Percentiles rank a stretch among this genome's conserved stretches.
Evolutionary conservation across 2,329 filamentous ascomycete genomes (phyloP).

Genomic region (Aureobasidium sp.): DNA sequence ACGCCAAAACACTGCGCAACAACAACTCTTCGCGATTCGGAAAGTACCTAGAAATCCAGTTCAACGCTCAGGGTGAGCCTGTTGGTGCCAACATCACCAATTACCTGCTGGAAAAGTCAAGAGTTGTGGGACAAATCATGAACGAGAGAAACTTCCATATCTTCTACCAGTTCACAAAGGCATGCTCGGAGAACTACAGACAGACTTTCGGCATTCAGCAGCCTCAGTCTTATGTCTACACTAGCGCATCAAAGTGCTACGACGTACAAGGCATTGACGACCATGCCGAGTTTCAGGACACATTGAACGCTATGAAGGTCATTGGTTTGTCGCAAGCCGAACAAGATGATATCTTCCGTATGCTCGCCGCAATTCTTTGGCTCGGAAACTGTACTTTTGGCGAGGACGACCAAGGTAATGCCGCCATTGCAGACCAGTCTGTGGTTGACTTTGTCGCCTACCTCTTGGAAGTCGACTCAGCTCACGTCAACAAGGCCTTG

Average conservation of each 20-base stretch:
- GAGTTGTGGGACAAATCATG: slow-evolving; percentile 88
- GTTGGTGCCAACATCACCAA: slow-evolving; percentile 97
- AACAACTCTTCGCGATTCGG: slow-evolving; percentile 99
- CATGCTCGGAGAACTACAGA: slow-evolving; percentile 78
- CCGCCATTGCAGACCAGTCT: slow-evolving; percentile 77
- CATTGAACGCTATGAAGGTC: slow-evolving; percentile 85
- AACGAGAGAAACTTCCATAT: slow-evolving; percentile 99
- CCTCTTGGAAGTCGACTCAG: slow-evolving; percentile 77
- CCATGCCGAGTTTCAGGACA: slow-evolving; percentile 79
- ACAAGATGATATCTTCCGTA: slow-evolving; percentile 94
- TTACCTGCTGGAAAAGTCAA: slow-evolving; percentile 89
- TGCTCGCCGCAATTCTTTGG: slow-evolving; percentile 88
- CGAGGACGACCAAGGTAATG: slow-evolving; percentile 85
- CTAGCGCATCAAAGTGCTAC: slow-evolving; percentile 87
- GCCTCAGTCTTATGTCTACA: slow-evolving; percentile 89
- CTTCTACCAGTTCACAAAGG: slow-evolving; percentile 98
- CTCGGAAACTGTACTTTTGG: slow-evolving; percentile 86
- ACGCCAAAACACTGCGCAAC: slow-evolving; percentile 94
- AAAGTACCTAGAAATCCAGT: slow-evolving; percentile 96
- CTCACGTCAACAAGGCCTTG: slow-evolving; percentile 75
- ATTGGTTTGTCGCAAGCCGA: slow-evolving; percentile 84
- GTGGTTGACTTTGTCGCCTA: slow-evolving; percentile 94
- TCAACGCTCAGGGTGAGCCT: slow-evolving; percentile 84
- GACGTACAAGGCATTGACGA: slow-evolving; percentile 95
- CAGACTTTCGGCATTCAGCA: slow-evolving; percentile 85